Evolutionary conservation across 805 yeast genomes (phyloP).

Genomic region (Schwanniomyces sp.): DNA sequence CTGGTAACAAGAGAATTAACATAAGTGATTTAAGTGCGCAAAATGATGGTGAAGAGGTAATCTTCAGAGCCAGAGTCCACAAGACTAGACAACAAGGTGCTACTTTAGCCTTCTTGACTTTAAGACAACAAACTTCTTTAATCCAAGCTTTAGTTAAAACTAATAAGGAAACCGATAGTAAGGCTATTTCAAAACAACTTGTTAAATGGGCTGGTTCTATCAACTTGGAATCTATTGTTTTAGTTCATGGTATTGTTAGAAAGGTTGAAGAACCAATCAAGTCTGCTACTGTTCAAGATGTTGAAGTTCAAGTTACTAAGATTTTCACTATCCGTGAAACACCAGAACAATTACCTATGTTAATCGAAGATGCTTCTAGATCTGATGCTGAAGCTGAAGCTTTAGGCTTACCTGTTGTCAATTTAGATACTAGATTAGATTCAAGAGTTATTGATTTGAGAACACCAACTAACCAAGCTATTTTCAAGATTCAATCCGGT

Average conservation of each 20-base stretch:
- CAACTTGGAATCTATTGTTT: constrained; percentile 85
- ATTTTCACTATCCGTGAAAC: constrained; percentile 80
- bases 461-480: constrained; percentile 96
- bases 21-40: constrained; percentile 57
- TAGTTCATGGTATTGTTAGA: constrained; percentile 81
- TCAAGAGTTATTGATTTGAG: constrained; percentile 94
- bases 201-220: constrained; percentile 92
- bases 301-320: constrained; percentile 76
- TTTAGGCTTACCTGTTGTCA: constrained; percentile 87
- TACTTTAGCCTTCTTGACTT: constrained; percentile 83
- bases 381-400: constrained; percentile 93
- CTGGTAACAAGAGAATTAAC: constrained; percentile 63
- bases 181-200: constrained; percentile 81
- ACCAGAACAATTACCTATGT: constrained; percentile 88
- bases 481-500: constrained; percentile 90
- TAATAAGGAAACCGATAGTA: constrained; percentile 53
- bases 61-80: constrained; percentile 93
- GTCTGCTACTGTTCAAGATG: constrained; percentile 88
- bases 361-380: constrained; percentile 95
- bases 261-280: constrained; percentile 86
- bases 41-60: constrained; percentile 72
- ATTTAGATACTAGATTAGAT: constrained; percentile 94
- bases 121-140: constrained; percentile 84
- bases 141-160: constrained; percentile 85
- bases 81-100: constrained; percentile 95